Evolutionary conservation across 495 filamentous ascomycete genomes (phyloP).

Genomic region (Rhypophila decipiens): DNA sequence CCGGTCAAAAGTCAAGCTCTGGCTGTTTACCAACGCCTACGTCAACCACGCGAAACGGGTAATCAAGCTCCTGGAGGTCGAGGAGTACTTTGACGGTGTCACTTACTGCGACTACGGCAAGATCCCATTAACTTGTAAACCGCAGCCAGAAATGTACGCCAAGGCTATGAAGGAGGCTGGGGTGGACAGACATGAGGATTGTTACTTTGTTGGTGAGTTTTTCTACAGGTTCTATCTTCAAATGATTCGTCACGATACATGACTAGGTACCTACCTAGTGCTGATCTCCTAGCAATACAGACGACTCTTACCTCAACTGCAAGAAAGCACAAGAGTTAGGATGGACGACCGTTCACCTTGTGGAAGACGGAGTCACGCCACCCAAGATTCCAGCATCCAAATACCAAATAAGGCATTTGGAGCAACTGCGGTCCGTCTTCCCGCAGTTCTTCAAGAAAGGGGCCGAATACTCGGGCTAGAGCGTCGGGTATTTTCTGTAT

Average conservation of each 20-base stretch:
- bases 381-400: constrained; percentile 57
- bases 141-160: constrained; percentile 71
- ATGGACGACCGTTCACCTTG: constrained; percentile 75
- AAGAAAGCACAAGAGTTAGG: constrained; percentile 63
- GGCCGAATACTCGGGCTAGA: not conserved
- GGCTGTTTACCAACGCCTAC: constrained; percentile 97
- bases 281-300: constrained; percentile 41
- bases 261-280: not conserved
- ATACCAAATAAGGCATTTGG: constrained; percentile 62
- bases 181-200: constrained; percentile 50
- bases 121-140: constrained; percentile 73
- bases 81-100: constrained; percentile 86
- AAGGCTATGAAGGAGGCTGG: constrained; percentile 69
- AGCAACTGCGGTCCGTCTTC: constrained; percentile 66
- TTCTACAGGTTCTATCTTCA: not conserved
- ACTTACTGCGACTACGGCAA: constrained; percentile 84
- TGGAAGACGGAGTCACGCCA: constrained; percentile 59
- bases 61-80: constrained; percentile 69
- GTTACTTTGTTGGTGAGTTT: constrained; percentile 78
- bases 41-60: constrained; percentile 81
- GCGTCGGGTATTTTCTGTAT: too few relatives aligned
- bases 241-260: too few relatives aligned
- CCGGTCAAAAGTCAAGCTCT: constrained; percentile 69
- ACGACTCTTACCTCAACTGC: constrained; percentile 77
- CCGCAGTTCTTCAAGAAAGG: constrained; percentile 66